Conservation (phyloP, 768 basidiomycete species). For the Boletus reticulatus region DNA sequence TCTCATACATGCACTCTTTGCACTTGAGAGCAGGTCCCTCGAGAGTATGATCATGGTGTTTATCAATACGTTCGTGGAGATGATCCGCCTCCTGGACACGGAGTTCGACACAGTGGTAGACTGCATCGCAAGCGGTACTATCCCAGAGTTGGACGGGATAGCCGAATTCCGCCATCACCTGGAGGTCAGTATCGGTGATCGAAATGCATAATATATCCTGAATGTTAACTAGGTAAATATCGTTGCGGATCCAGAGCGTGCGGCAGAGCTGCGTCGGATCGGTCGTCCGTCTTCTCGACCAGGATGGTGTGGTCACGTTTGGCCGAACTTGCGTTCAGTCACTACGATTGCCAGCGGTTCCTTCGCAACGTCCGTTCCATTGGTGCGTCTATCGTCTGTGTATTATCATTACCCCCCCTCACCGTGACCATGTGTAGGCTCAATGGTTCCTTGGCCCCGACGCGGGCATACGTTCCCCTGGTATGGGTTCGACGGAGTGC, state of each 20-base stretch:
- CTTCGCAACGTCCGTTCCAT: slow-evolving; percentile 7
- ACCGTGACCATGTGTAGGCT: not conserved
- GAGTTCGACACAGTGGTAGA: slow-evolving; percentile 10
- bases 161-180: not conserved
- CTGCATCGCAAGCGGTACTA: slow-evolving; percentile 10
- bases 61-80: slow-evolving; percentile 9
- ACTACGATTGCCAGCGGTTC: slow-evolving; percentile 5
- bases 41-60: slow-evolving; percentile 2
- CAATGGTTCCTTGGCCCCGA: slow-evolving; percentile 13
- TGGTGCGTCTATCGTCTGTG: slow-evolving; percentile 1
- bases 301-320: slow-evolving; percentile 13
- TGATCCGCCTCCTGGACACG: slow-evolving; percentile 6
- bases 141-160: slow-evolving; percentile 2
- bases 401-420: not conserved
- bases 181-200: not conserved
- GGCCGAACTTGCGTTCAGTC: slow-evolving; percentile 13
- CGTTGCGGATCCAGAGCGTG: slow-evolving; percentile 5
- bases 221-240: not conserved
- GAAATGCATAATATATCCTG: not conserved
- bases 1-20: slow-evolving; percentile 6
- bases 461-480: not conserved
- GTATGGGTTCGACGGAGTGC: slow-evolving; percentile 7
- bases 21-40: not conserved
- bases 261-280: slow-evolving; percentile 7
- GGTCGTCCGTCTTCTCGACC: slow-evolving; percentile 10